phyloP scores from a whole-genome alignment of 306 rosid species.

The Pyrus communis region DNA sequence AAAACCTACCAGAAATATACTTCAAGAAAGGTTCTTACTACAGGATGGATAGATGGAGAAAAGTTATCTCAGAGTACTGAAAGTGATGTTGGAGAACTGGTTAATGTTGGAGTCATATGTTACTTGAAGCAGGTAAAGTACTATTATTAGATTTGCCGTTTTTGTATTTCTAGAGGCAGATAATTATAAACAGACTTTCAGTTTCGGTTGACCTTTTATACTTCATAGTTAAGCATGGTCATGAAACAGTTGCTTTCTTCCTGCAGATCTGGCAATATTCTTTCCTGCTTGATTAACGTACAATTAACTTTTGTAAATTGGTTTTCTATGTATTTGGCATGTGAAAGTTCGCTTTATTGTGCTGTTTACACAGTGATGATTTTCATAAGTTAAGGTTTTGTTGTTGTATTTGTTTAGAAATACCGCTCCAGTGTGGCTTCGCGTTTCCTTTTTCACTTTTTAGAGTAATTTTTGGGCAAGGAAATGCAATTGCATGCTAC shows the following conservation, averaged over 20 bases:
- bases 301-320: too few species aligned
- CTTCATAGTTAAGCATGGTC: not conserved
- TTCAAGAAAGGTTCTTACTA: conserved; percentile 93
- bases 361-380: not conserved
- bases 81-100: conserved; percentile 91
- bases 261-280: too few species aligned
- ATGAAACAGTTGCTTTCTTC: not conserved
- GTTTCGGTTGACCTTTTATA: not conserved
- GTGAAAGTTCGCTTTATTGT: not conserved
- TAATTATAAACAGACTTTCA: not conserved
- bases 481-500: not conserved
- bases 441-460: not conserved
- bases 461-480: not conserved
- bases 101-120: conserved; percentile 98
- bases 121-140: conserved; percentile 79
- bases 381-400: not conserved
- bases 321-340: too few species aligned
- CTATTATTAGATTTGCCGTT: not conserved
- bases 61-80: conserved; percentile 94
- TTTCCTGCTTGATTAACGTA: too few species aligned
- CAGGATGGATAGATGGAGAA: conserved; percentile 89
- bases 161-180: not conserved
- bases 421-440: not conserved
- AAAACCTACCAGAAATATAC: conserved; percentile 75
- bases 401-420: not conserved